Conservation (phyloP, 2,329 filamentous ascomycete species). For the Exophiala aquamarina region DNA sequence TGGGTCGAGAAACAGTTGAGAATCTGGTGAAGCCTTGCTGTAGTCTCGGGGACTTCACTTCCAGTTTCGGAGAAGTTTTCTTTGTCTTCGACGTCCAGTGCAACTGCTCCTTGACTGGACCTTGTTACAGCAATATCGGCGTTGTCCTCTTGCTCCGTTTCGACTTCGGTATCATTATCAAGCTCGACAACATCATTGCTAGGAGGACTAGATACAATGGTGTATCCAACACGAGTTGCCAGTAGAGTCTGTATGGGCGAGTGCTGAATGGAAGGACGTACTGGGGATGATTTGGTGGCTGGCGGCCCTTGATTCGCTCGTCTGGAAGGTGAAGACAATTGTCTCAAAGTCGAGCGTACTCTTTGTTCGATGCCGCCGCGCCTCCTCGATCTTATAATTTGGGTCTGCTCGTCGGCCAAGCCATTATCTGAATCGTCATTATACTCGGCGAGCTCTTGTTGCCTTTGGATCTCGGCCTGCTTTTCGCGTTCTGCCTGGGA, state of each 20-base stretch:
- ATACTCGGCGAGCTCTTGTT: conserved; percentile 32
- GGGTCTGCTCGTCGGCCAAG: conserved; percentile 9
- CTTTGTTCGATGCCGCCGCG: conserved; percentile 9
- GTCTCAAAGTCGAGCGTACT: conserved; percentile 6
- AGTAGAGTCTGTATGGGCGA: background rate
- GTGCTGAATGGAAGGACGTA: conserved; percentile 1
- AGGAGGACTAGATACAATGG: conserved; percentile 1
- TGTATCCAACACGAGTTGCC: background rate
- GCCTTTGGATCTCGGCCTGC: conserved; percentile 30
- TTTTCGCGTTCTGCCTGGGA: conserved; percentile 44
- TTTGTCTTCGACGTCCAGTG: conserved; percentile 46
- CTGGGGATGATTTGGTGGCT: conserved; percentile 18
- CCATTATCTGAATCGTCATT: conserved; percentile 33
- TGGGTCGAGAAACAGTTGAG: conserved; percentile 5
- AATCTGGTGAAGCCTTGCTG: conserved; percentile 25
- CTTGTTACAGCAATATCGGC: conserved; percentile 28
- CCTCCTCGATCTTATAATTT: conserved; percentile 2
- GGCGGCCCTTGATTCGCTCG: conserved; percentile 3
- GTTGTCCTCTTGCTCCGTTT: conserved; percentile 49
- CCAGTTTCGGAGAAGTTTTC: conserved; percentile 42
- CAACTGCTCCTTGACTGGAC: conserved; percentile 32
- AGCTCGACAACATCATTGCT: too few relatives aligned
- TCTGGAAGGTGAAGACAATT: conserved; percentile 16
- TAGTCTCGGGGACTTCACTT: conserved; percentile 31
- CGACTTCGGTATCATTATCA: conserved; percentile 40